Evolutionary conservation across 2,329 filamentous ascomycete genomes (phyloP).

Genomic region (Trichoderma endophyticum): DNA sequence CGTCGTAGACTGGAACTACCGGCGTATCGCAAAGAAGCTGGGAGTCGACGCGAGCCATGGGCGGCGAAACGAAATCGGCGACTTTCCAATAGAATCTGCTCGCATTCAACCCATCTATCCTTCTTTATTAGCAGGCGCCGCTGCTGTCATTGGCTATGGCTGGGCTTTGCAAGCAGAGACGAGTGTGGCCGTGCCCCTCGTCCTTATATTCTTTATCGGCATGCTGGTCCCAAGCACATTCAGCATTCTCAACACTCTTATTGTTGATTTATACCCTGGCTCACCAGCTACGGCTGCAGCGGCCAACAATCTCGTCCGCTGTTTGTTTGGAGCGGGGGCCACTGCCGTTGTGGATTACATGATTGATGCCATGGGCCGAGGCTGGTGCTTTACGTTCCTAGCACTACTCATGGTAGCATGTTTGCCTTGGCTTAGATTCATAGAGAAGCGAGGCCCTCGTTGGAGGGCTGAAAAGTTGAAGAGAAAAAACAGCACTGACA

Average conservation of each 20-base stretch:
- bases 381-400: conserved; percentile 62
- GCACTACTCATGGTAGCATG: conserved; percentile 47
- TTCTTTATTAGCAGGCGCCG: conserved; percentile 52
- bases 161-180: conserved; percentile 53
- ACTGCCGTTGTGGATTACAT: conserved; percentile 59
- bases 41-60: conserved; percentile 60
- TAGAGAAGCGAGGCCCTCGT: conserved; percentile 46
- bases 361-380: conserved; percentile 54
- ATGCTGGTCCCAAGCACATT: conserved; percentile 60
- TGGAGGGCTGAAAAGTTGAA: conserved; percentile 52
- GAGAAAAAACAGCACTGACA: conserved; percentile 28
- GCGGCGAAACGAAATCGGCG: conserved; percentile 49
- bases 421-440: conserved; percentile 48
- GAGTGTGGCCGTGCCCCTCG: conserved; percentile 52
- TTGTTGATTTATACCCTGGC: conserved; percentile 61
- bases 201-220: conserved; percentile 56
- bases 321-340: conserved; percentile 56
- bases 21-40: conserved; percentile 59
- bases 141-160: conserved; percentile 53
- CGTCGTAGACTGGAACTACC: conserved; percentile 66
- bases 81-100: conserved; percentile 55
- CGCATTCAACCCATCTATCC: conserved; percentile 54
- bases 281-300: conserved; percentile 61
- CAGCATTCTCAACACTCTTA: conserved; percentile 59
- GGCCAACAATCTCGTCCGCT: conserved; percentile 62